Base-by-base conservation (phyloP, 225 moss, liverwort and hornwort genomes). In the Bryum argenteum region DNA sequence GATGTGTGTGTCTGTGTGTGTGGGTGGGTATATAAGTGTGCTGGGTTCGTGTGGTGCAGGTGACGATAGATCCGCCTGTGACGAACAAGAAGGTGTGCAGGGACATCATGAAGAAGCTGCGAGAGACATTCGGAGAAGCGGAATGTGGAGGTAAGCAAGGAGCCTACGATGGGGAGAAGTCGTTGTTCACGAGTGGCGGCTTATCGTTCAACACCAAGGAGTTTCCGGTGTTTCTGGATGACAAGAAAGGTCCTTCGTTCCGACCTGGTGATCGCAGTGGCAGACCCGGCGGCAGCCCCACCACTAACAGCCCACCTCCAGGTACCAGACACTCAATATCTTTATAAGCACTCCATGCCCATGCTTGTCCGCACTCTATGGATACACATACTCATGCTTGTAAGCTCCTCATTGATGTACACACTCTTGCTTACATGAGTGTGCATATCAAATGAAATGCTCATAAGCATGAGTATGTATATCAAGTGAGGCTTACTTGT, bases 91-190 rank as follows among this genome's bases (percentile, higher is more conserved):
- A 84, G 56, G 66, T 92, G 4, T 80, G 89, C 59, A 74, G 97
- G 15, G 91, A 88, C 65, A 72, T 98, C 1, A 94, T 98, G 94
- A 66, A 58, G 22, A 94, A 92, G 75, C 82, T 98, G 5, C 89
- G 84, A 2, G 90, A 89, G 40, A 93, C 92, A 0, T 94, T 71
- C 60, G 97, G 97, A 0, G 61, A 73, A 58, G 72, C 75, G 38
- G 84, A 88, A 64, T 81, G 89, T 8, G 79, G 78, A 1, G 90
- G 92, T 4, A 98, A 91, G 59, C 83, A 66, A 23, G 94, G 90
- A 13, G 97, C 94, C 0, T 98, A 92, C 65, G 97, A 98, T 5
- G 97, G 97, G 3, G 97, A 98, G 81, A 92, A 98, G 71, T 83
- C 89, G 5, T 61, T 98, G n/a, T 98, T 92, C 55, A 98, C 89